Percentiles rank a stretch among this genome's conserved stretches.
phyloP scores from a whole-genome alignment of 441 rosid genomes.

The Jatropha multifida region DNA sequence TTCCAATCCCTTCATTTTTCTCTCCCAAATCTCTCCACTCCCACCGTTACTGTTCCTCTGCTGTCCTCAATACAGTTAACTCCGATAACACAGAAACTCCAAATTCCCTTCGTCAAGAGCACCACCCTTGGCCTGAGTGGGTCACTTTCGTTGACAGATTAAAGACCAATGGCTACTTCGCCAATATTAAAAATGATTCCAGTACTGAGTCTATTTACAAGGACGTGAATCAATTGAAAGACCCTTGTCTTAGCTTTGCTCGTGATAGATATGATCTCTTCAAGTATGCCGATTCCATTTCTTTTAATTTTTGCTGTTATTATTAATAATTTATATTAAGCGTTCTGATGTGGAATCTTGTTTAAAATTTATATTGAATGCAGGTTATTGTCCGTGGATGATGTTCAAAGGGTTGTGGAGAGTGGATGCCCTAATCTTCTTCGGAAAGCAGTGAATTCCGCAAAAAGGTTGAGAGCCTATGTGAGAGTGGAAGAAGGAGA shows the following conservation, averaged over 20 bases:
- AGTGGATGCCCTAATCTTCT: conserved; percentile 84
- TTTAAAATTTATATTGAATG: conserved; percentile 21
- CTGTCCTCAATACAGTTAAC: conserved; percentile 16
- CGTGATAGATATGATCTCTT: conserved; percentile 86
- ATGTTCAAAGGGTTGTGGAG: conserved; percentile 66
- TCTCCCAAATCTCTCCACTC: conserved; percentile 36
- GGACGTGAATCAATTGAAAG: conserved; percentile 64
- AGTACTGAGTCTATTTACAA: conserved; percentile 35
- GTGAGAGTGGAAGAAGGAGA: conserved; percentile 74
- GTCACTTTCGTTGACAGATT: conserved; percentile 67
- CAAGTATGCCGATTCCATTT: conserved; percentile 37
- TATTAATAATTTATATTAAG: not conserved
- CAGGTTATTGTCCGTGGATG: conserved; percentile 60
- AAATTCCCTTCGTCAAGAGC: conserved; percentile 34
- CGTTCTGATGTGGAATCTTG: not conserved
- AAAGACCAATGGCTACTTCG: conserved; percentile 68
- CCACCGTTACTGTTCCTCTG: conserved; percentile 32
- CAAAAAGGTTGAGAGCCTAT: conserved; percentile 80
- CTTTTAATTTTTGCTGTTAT: not conserved
- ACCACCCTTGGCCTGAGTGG: conserved; percentile 98
- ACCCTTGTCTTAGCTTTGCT: conserved; percentile 84
- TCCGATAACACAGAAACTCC: conserved; percentile 21
- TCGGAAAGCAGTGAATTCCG: conserved; percentile 75
- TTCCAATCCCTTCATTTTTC: conserved; percentile 23
- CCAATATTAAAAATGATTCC: conserved; percentile 14